These are phyloP conservation scores for Camellia lanceoleosa DNA, from an alignment of 148 eudicot genomes.

Conservation along the genomic window DNA sequence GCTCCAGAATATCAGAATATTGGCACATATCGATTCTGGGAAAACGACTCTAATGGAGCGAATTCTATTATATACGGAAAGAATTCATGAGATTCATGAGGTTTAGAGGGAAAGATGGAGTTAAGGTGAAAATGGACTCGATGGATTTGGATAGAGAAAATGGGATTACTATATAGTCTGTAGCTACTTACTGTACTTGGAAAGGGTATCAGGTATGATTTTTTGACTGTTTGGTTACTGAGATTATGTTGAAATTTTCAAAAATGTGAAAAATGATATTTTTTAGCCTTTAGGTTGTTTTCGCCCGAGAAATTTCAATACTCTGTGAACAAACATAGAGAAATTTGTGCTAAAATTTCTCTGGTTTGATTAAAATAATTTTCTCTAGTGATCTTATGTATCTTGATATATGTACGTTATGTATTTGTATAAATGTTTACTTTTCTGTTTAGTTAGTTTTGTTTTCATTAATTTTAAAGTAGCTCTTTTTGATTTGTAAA, in stretches of 20 bases:
- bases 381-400: background rate
- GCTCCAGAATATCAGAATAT: constrained; percentile 40
- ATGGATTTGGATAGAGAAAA: constrained; percentile 98
- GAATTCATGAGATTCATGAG: constrained; percentile 94
- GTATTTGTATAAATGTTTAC: too few species aligned
- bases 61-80: constrained; percentile 68
- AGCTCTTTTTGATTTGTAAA: too few species aligned
- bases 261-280: too few species aligned
- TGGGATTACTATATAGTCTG: constrained; percentile 95
- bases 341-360: too few species aligned
- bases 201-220: constrained; percentile 26
- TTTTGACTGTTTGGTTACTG: too few species aligned
- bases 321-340: too few species aligned
- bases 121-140: constrained; percentile 94
- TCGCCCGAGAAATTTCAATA: too few species aligned
- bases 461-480: background rate
- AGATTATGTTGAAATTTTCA: too few species aligned
- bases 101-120: constrained; percentile 88
- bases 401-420: too few species aligned
- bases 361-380: too few species aligned
- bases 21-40: constrained; percentile 94
- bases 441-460: too few species aligned
- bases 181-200: constrained; percentile 95
- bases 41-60: constrained; percentile 94
- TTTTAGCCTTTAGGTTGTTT: too few species aligned